Evolutionary conservation across 495 filamentous ascomycete genomes (phyloP).

Genomic region (Podospora tetraspora): DNA sequence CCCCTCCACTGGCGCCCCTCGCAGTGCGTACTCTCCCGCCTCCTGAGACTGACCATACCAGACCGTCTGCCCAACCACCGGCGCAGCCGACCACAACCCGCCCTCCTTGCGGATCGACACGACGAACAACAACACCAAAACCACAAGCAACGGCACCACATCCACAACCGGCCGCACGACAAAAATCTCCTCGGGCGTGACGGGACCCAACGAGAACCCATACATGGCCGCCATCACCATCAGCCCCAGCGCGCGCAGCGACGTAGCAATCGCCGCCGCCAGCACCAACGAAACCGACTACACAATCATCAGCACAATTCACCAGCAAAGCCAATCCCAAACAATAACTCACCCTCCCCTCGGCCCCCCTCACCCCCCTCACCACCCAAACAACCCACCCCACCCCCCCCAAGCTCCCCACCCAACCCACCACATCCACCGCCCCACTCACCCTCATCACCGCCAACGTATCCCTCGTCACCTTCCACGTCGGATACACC

Average conservation of each 20-base stretch:
- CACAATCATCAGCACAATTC: background rate
- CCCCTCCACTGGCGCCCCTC: no score
- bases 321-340: background rate
- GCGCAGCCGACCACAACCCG: background rate
- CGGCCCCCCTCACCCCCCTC: background rate
- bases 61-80: background rate
- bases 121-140: background rate
- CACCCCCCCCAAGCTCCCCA: background rate
- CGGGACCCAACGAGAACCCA: background rate
- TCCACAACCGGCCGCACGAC: background rate
- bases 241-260: background rate
- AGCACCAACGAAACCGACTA: background rate
- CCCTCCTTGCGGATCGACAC: background rate
- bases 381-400: background rate
- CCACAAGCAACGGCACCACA: background rate
- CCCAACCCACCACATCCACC: background rate
- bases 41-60: background rate
- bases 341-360: background rate
- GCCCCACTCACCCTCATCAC: background rate
- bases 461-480: background rate
- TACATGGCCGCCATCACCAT: background rate
- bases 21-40: background rate
- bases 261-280: background rate
- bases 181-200: background rate
- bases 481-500: background rate